Conservation (phyloP, 2,329 filamentous ascomycete species). For the Cladophialophora psammophila region DNA sequence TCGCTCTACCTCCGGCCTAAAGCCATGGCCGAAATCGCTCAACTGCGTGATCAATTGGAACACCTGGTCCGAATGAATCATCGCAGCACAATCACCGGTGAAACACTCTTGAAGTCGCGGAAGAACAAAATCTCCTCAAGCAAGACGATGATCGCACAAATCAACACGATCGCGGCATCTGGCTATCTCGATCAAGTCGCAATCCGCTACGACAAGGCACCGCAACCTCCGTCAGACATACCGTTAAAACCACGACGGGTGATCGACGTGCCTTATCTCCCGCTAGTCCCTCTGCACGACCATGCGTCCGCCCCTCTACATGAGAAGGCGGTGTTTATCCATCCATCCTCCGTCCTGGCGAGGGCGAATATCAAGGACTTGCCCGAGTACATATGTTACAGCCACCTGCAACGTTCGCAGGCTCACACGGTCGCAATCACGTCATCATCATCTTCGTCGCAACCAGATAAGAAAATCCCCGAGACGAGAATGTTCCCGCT, state of each 20-base stretch:
- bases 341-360: constrained; percentile 82
- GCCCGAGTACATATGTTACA: constrained; percentile 87
- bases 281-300: constrained; percentile 69
- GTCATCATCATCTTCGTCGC: neutral
- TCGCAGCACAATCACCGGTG: constrained; percentile 58
- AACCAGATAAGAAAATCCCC: constrained; percentile 58
- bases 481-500: constrained; percentile 89
- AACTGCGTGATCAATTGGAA: constrained; percentile 82
- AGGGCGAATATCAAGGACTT: constrained; percentile 73
- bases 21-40: constrained; percentile 82
- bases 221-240: constrained; percentile 69
- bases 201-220: constrained; percentile 86
- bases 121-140: constrained; percentile 66
- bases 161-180: constrained; percentile 90
- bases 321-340: constrained; percentile 80
- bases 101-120: constrained; percentile 68
- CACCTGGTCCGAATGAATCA: constrained; percentile 80
- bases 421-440: constrained; percentile 58
- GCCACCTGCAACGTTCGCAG: constrained; percentile 76
- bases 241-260: constrained; percentile 78
- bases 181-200: constrained; percentile 96
- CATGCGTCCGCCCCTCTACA: constrained; percentile 54
- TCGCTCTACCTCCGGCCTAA: constrained; percentile 87
- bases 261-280: constrained; percentile 90
- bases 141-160: constrained; percentile 72